These are phyloP conservation scores for Colletotrichum liriopes DNA, from an alignment of 2,329 filamentous ascomycete genomes.

Conservation along the genomic window DNA sequence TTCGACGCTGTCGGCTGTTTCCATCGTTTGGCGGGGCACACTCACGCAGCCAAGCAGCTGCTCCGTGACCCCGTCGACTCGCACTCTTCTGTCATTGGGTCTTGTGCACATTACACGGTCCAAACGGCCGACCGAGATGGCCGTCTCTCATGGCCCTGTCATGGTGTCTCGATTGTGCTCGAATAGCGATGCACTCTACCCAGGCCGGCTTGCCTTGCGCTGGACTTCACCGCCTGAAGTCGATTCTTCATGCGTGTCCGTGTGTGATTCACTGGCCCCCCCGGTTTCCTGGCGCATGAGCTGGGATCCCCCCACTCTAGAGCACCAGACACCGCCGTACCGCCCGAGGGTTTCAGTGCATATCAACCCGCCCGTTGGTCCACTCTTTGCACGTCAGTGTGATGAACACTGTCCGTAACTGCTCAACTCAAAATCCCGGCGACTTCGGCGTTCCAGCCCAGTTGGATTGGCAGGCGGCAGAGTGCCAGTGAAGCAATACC, in stretches of 20 bases:
- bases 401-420: slow-evolving; percentile 25
- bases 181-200: slow-evolving; percentile 20
- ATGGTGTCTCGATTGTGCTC: slow-evolving; percentile 17
- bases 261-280: slow-evolving; percentile 35
- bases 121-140: slow-evolving; percentile 11
- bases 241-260: slow-evolving; percentile 36
- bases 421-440: slow-evolving; percentile 12
- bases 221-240: slow-evolving; percentile 37
- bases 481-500: background rate
- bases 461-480: background rate
- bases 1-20: slow-evolving; percentile 41
- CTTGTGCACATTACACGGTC: slow-evolving; percentile 13
- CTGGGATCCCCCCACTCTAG: slow-evolving; percentile 30
- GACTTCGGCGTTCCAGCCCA: background rate
- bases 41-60: slow-evolving; percentile 40
- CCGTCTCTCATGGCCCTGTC: slow-evolving; percentile 9
- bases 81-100: slow-evolving; percentile 17
- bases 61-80: slow-evolving; percentile 17
- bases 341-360: slow-evolving; percentile 37
- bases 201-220: slow-evolving; percentile 19
- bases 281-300: slow-evolving; percentile 29
- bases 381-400: slow-evolving; percentile 39
- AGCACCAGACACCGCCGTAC: slow-evolving; percentile 29
- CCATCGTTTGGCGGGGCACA: slow-evolving; percentile 35
- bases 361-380: slow-evolving; percentile 30